These are phyloP conservation scores for Neurospora discreta DNA, from an alignment of 495 filamentous ascomycete genomes.

Conservation along the genomic window DNA sequence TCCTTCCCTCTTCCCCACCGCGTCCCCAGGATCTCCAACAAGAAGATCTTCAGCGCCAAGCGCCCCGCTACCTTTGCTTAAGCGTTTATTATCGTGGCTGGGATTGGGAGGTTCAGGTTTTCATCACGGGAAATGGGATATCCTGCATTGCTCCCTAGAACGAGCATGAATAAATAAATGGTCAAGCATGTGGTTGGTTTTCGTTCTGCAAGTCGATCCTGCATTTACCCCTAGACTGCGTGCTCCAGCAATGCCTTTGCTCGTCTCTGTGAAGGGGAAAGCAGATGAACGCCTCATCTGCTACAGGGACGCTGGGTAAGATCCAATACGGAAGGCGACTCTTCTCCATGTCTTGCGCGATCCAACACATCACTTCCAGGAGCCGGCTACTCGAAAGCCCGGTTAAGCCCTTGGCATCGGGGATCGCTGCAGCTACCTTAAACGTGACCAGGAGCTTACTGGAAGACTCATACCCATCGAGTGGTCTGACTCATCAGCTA, in stretches of 20 bases:
- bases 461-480: not conserved
- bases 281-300: not conserved
- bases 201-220: conserved; percentile 2
- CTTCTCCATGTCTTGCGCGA: not conserved
- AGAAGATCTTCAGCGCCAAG: conserved; percentile 83
- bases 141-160: conserved; percentile 35
- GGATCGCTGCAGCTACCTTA: not conserved
- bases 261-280: not conserved
- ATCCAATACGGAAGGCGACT: not conserved
- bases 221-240: not conserved
- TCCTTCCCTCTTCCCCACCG: conserved; percentile 99
- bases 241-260: not conserved
- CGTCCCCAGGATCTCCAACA: conserved; percentile 61
- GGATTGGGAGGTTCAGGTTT: conserved; percentile 42
- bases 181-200: conserved; percentile 17
- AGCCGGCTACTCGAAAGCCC: not conserved
- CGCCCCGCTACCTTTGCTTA: conserved; percentile 81
- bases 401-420: not conserved
- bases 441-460: not conserved
- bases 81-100: conserved; percentile 29
- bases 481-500: not conserved
- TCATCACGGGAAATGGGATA: conserved; percentile 43
- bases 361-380: not conserved
- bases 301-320: not conserved
- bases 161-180: conserved; percentile 30